phyloP scores from a whole-genome alignment of 148 eudicot species.

The Pharnaceum exiguum region DNA sequence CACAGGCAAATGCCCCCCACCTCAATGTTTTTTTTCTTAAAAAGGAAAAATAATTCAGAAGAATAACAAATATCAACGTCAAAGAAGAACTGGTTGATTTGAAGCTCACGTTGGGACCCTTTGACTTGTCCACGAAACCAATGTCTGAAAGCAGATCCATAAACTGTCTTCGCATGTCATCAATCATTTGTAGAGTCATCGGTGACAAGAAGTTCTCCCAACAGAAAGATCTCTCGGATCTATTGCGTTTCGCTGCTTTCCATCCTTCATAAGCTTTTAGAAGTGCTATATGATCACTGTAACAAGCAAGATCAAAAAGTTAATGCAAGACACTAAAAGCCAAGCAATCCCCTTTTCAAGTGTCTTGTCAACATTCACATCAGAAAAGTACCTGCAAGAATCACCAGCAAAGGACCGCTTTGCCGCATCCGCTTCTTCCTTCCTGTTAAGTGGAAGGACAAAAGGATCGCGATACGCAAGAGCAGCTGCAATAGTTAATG shows the following conservation, averaged over 20 bases:
- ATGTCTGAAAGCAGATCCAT: constrained; percentile 73
- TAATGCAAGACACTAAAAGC: background rate
- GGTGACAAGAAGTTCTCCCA: constrained; percentile 94
- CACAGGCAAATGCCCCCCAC: too few species aligned
- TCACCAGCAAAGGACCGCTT: constrained; percentile 96
- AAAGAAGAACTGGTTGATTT: background rate
- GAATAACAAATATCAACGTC: constrained; percentile 1
- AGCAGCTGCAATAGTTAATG: constrained; percentile 88
- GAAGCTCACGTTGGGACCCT: constrained; percentile 62
- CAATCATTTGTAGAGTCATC: constrained; percentile 83
- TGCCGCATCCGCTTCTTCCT: constrained; percentile 94
- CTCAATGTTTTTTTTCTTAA: too few species aligned
- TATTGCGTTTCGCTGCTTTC: constrained; percentile 75
- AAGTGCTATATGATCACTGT: constrained; percentile 98
- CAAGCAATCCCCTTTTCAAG: background rate
- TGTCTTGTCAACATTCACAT: background rate
- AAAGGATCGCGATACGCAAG: constrained; percentile 92
- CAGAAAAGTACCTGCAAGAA: constrained; percentile 67
- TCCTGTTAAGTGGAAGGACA: constrained; percentile 86
- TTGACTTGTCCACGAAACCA: constrained; percentile 88
- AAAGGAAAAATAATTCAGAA: too few species aligned
- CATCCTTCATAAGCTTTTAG: constrained; percentile 94
- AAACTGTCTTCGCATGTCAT: constrained; percentile 85
- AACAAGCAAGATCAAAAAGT: constrained; percentile 10
- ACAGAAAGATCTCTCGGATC: constrained; percentile 66